Percentiles rank a stretch among this genome's conserved stretches.
Conservation (phyloP, 2,329 filamentous ascomycete genomes). For the Aurifilum marmelostoma region DNA sequence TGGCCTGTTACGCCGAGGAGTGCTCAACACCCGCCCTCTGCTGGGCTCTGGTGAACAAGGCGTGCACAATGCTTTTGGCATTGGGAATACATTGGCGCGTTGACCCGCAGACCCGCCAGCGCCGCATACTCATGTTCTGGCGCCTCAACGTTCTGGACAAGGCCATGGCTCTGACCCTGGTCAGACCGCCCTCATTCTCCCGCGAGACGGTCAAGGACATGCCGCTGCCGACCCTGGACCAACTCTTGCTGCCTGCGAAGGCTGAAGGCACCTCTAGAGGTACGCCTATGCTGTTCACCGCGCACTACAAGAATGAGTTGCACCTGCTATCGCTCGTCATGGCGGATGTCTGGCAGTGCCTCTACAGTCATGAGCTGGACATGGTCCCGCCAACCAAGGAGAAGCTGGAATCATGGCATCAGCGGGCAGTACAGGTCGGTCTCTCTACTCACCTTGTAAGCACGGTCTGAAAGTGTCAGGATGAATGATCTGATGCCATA, state of each 20-base stretch:
- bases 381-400: not conserved
- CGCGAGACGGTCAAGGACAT: conserved; percentile 3
- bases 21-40: conserved; percentile 8
- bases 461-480: not conserved
- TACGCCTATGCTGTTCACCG: not conserved
- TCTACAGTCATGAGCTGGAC: not conserved
- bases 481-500: not conserved
- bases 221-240: conserved; percentile 6
- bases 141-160: conserved; percentile 21
- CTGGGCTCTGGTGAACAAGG: conserved; percentile 18
- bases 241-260: conserved; percentile 12
- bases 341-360: conserved; percentile 10
- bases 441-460: not conserved
- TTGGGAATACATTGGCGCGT: conserved; percentile 17
- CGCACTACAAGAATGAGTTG: conserved; percentile 12
- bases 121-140: conserved; percentile 17
- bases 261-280: not conserved
- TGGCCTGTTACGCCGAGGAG: conserved; percentile 17
- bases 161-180: conserved; percentile 10
- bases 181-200: conserved; percentile 10
- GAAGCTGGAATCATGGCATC: conserved; percentile 7
- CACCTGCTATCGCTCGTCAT: conserved; percentile 7
- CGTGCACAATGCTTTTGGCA: conserved; percentile 12
- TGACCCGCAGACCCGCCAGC: conserved; percentile 7
- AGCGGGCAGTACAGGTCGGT: not conserved